These are phyloP conservation scores for Lipomyces chichibuensis DNA, from an alignment of 805 yeast genomes.

Conservation along the genomic window DNA sequence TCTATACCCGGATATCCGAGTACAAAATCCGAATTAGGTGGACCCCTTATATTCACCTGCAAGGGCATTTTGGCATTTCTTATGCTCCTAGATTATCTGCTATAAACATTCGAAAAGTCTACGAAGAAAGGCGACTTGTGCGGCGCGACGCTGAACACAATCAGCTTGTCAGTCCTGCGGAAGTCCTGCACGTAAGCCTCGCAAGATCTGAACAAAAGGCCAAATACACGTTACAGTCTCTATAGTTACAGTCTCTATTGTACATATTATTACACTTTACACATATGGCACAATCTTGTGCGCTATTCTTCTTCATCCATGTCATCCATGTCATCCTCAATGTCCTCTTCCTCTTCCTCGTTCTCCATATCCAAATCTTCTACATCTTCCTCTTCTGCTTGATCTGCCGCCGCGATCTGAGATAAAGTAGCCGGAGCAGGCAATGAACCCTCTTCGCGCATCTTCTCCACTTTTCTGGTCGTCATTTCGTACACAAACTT, in stretches of 20 bases:
- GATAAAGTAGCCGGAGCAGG: neutral
- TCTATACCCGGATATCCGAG: slow-evolving; percentile 51
- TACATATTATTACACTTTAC: neutral
- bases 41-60: slow-evolving; percentile 42
- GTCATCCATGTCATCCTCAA: slow-evolving; percentile 2
- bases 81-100: too few relatives aligned
- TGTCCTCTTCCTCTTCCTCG: slow-evolving; percentile 7
- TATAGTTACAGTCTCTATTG: neutral
- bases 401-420: neutral
- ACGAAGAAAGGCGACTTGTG: too few relatives aligned
- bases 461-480: slow-evolving; percentile 20
- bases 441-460: slow-evolving; percentile 13
- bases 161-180: too few relatives aligned
- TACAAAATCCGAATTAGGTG: slow-evolving; percentile 48
- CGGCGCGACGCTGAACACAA: too few relatives aligned
- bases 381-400: neutral
- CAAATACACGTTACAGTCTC: neutral
- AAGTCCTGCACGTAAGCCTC: too few relatives aligned
- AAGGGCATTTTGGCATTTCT: slow-evolving; percentile 9
- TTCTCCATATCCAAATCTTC: slow-evolving; percentile 11
- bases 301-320: slow-evolving; percentile 1
- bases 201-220: too few relatives aligned
- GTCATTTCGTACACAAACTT: slow-evolving; percentile 46
- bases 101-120: too few relatives aligned
- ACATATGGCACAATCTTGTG: neutral